Conservation (phyloP, 495 filamentous ascomycete genomes). For the Podospora pseudoanserina region DNA sequence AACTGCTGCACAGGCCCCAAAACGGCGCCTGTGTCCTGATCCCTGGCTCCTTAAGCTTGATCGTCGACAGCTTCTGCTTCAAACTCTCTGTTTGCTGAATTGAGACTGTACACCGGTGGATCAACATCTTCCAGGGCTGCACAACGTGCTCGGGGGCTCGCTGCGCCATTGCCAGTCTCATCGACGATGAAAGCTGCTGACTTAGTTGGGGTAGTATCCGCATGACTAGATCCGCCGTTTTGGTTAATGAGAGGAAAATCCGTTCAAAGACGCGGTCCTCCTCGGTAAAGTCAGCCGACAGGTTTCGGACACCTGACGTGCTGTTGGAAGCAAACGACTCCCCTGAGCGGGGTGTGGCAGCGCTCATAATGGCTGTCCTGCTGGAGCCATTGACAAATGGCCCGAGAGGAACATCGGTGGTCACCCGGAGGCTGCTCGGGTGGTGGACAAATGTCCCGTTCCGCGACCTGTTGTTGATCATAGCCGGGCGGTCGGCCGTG, state of each 20-base stretch:
- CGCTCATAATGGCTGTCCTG: slow-evolving; percentile 48
- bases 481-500: slow-evolving; percentile 50
- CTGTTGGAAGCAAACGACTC: slow-evolving; percentile 69
- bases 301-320: slow-evolving; percentile 37
- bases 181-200: slow-evolving; percentile 54
- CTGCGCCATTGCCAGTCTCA: slow-evolving; percentile 41
- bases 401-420: slow-evolving; percentile 43
- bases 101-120: slow-evolving; percentile 60
- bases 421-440: slow-evolving; percentile 50
- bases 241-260: slow-evolving; percentile 69
- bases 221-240: slow-evolving; percentile 63
- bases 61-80: slow-evolving; percentile 65
- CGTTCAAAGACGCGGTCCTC: slow-evolving; percentile 76
- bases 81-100: slow-evolving; percentile 64
- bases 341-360: slow-evolving; percentile 69
- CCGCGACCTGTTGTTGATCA: slow-evolving; percentile 49
- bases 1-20: slow-evolving; percentile 76
- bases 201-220: slow-evolving; percentile 62
- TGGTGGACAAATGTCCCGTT: slow-evolving; percentile 63
- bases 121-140: slow-evolving; percentile 65
- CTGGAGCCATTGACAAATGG: slow-evolving; percentile 42
- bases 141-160: slow-evolving; percentile 49
- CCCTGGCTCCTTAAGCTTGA: slow-evolving; percentile 79
- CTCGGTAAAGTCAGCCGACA: slow-evolving; percentile 58
- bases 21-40: slow-evolving; percentile 72